Percentiles rank a stretch among this genome's conserved stretches.
These are phyloP conservation scores for Prototheca wickerhamii DNA, from an alignment of 163 green algal species.

Conservation along the genomic window DNA sequence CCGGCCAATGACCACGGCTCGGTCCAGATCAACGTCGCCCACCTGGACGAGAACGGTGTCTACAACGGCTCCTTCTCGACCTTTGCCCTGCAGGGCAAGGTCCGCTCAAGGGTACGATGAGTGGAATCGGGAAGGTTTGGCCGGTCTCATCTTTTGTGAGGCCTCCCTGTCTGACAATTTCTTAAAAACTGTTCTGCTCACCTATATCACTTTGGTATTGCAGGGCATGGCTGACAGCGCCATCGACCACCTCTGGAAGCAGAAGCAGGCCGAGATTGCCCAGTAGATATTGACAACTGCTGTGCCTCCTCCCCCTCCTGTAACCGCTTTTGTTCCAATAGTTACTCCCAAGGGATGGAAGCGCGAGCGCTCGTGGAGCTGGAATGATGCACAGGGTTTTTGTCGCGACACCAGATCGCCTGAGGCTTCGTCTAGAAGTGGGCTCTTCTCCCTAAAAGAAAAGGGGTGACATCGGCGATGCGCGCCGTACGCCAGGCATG, in stretches of 20 bases:
- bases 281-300: too few species aligned
- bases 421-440: too few species aligned
- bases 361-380: too few species aligned
- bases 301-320: too few species aligned
- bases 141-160: neutral
- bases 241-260: constrained; percentile 85
- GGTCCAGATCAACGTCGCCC: constrained; percentile 98
- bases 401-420: too few species aligned
- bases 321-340: too few species aligned
- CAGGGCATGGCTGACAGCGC: constrained; percentile 82
- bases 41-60: constrained; percentile 91
- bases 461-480: too few species aligned
- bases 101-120: constrained; percentile 62
- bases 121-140: neutral
- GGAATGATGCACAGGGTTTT: too few species aligned
- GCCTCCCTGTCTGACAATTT: neutral
- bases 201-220: neutral
- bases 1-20: constrained; percentile 92
- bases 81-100: constrained; percentile 84
- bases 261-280: constrained; percentile 61
- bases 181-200: neutral
- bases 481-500: too few species aligned
- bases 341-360: too few species aligned
- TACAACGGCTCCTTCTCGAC: constrained; percentile 92
- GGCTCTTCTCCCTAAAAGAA: too few species aligned